Base-by-base conservation (phyloP, 2,329 filamentous ascomycete species). In the Aspergillus latus region DNA sequence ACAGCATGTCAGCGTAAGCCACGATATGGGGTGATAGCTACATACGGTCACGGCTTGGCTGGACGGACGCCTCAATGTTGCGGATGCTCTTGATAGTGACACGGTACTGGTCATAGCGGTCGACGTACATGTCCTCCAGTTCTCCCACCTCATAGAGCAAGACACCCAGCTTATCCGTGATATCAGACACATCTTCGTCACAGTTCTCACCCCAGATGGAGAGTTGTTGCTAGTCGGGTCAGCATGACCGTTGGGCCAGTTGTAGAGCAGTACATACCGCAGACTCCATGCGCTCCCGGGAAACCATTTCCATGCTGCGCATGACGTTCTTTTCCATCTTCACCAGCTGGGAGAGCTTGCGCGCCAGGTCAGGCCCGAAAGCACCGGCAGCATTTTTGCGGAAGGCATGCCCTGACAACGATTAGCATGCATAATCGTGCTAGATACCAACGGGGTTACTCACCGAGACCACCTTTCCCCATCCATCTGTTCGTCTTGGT, bases 321-420 rank as follows among this genome's bases (percentile, higher is more conserved):
- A 99, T 99, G 56, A 97, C 90, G 73, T 99, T 97, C 87, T 99
- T 99, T 81, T 99, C 94, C 94, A 99, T 99, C 85, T 99, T 99
- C 62, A 99, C 94, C 52, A 99, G 85, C 80, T 96, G 90, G 40
- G 92, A 91, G 61, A 99, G 87, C 84, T 99, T 99, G 84, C 96
- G 97, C 57, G 94, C 89, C 58, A 99, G 87, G 69, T 99, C 94
- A 56, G 92, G 86, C 37, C 86, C 86, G 69, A 81, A 82, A 58
- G 79, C 78, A 39, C 80, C 80, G 26, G 79, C 79, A 50, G 80
- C 72, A 45, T 77, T 74, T 66, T 80, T 80, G 58, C 79, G 76
- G 68, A 82, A 80, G 42, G 81, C 84, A 81, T 89, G 84, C 71
- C 87, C 87, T 87, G 37, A 58, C 47, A 48, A 28, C n/a, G 37